Evolutionary conservation across 228 moss, liverwort and hornwort species (phyloP), one percentile per base, ranked within the genome.

Genomic region (Sphagnum fallax): DNA sequence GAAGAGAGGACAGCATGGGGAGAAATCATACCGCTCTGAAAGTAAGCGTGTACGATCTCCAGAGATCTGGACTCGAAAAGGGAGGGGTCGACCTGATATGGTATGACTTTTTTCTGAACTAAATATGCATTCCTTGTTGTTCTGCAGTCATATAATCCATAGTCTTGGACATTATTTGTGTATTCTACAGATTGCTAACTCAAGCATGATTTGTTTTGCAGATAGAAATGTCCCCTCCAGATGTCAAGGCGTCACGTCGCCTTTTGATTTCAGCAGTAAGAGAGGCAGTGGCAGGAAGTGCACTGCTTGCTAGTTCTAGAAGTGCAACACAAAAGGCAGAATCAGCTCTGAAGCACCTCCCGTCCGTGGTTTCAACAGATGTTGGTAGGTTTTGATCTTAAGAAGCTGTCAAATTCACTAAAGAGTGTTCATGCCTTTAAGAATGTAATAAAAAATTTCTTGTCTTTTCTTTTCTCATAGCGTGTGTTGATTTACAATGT

Each of bases 301-400:
- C 81, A 53, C 82, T 84, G 67, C 72, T 86, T 75, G 75, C 83
- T 51, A 83, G 67, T 61, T 89, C 81, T 59, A 78, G 82, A 71
- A 81, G 81, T 75, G 75, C 78, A 4, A 73, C 82, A 72, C 79
- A 63, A 75, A 84, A 76, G 71, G 71, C 76, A 5, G 32, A 32
- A 32, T 92, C 90, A 74, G 81, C 68, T 50, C n/a, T 70, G 52
- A 96, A 90, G 83, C 96, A 93, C 68, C 81, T 96, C 52, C 92
- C 91, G 65, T 93, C 96, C 75, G 96, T 96, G 71, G 97, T 97
- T 50, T 84, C 72, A 12, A 83, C 85, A 65, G 89, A 83, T 75
- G 79, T 75, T 73, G 91, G 89, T 92, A 86, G 66, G 78, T 48
- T 47, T 6, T 9, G 6, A 14, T 48, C 49, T 10, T 32, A 32